phyloP scores from a whole-genome alignment of 768 basidiomycete genomes.

The Paxillus ammoniavirescens region DNA sequence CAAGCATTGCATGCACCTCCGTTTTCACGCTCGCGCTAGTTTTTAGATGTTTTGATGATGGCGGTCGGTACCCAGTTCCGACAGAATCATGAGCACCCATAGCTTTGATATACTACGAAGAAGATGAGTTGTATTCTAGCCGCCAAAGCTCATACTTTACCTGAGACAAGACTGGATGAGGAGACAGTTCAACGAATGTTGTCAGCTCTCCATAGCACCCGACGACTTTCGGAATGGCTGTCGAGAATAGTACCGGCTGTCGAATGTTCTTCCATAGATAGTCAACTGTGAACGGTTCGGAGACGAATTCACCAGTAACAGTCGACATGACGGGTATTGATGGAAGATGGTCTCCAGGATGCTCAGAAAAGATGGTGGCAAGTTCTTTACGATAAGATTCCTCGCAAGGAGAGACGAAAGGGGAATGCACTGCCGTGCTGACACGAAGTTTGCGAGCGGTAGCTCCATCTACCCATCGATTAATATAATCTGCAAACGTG shows the following conservation, averaged over 20 bases:
- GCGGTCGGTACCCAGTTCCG: conserved; percentile 21
- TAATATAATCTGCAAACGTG: background rate
- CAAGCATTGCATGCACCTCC: conserved; percentile 19
- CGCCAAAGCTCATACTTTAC: background rate
- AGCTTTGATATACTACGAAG: conserved; percentile 27
- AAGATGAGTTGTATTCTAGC: too few relatives aligned
- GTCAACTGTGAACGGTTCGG: conserved; percentile 26
- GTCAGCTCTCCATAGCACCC: conserved; percentile 2
- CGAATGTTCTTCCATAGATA: conserved; percentile 44
- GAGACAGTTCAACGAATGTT: conserved; percentile 37
- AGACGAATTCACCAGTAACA: conserved; percentile 25
- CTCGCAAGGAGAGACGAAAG: conserved; percentile 36
- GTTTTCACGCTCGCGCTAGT: background rate
- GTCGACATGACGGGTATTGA: conserved; percentile 37
- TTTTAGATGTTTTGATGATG: background rate
- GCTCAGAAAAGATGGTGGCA: conserved; percentile 32
- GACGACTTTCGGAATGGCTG: conserved; percentile 6
- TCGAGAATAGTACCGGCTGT: conserved; percentile 36
- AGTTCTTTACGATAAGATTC: conserved; percentile 27
- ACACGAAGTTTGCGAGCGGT: conserved; percentile 39
- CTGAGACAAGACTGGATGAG: conserved; percentile 37
- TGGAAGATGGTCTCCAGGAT: conserved; percentile 25
- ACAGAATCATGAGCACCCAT: conserved; percentile 13
- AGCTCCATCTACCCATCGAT: conserved; percentile 16
- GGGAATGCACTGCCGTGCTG: conserved; percentile 38